Percentiles rank a stretch among this genome's conserved stretches.
Conservation (phyloP, 108 stramenopile species). For the Cyclotella atomus region DNA sequence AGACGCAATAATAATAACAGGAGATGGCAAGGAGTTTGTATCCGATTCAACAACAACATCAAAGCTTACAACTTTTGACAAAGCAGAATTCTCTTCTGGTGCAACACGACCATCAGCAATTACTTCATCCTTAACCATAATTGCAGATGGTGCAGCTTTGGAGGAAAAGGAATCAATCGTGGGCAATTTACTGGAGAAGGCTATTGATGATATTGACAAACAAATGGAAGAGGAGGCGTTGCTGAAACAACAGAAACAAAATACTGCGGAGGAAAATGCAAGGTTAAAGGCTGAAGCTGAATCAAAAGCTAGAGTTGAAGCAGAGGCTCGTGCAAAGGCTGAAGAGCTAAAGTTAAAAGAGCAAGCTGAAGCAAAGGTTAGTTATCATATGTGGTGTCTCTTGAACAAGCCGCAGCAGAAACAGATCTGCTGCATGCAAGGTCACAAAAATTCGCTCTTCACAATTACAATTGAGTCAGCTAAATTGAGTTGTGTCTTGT, state of each 20-base stretch:
- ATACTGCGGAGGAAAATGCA: not conserved
- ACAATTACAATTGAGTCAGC: not conserved
- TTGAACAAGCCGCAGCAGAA: no score
- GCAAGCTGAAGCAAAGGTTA: constrained; percentile 7
- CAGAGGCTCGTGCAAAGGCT: constrained; percentile 11
- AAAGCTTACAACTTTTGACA: not conserved
- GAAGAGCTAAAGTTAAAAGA: not conserved
- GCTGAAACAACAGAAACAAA: not conserved
- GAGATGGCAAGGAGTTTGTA: not conserved
- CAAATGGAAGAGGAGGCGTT: not conserved
- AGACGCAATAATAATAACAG: not conserved
- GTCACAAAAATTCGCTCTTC: not conserved
- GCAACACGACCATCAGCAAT: constrained; percentile 8
- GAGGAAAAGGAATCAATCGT: constrained; percentile 13
- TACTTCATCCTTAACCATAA: constrained; percentile 2
- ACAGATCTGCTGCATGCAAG: not conserved
- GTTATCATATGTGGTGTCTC: no score
- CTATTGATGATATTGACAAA: constrained; percentile 13
- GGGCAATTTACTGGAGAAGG: constrained; percentile 4
- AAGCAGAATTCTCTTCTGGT: not conserved
- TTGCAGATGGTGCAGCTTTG: not conserved
- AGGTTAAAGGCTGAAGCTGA: not conserved
- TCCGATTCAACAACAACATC: not conserved
- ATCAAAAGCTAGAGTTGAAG: not conserved
- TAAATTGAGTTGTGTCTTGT: not conserved